Base-by-base conservation (phyloP, 805 yeast genomes). In the Maudiozyma barnettii region DNA sequence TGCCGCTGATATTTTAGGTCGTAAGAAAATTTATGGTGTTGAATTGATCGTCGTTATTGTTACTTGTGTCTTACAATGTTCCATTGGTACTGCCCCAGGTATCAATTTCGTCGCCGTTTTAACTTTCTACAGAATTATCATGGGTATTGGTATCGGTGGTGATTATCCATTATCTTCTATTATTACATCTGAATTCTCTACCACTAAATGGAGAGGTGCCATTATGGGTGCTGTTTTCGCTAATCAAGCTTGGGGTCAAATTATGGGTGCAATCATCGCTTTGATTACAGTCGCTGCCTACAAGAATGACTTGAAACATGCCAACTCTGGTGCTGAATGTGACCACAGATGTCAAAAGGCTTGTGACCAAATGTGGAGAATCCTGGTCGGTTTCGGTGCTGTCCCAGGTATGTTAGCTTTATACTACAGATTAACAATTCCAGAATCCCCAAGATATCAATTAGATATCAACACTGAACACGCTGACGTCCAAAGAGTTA, bases 61-160 rank as follows among this genome's bases (percentile, higher is more conserved):
- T 56, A 89, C 93, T 36, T 83, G 95, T 50, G 66, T 88, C 52
- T 69, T 82, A 54, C 96, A 88, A 73, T 81, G 91, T 72, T 67
- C 76, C 51, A 54, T 82, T 41, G 96, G 95, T 60, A 59, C 66
- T 9, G 78, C 95, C 22, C 77, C 85, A 22, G 93, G 82, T 54
- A 69, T 87, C 51, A 75, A 73, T 61, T 83, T 87, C 60, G 77
- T 79, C 48, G 95, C 93, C 40, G 74, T 86, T 45, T 73, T 89
- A 52, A 70, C 82, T 10, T 81, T 83, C 61, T 82, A 80, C 71
- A 84, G 96, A 79, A 81, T 88, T 55, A 62, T 88, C 53, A 83
- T 82, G 87, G 96, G 96, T 75, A 82, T 89, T 59, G 96, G 96
- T 79, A 89, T 88, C 58, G 96, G 96, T 73, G 96, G 96, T 76